Evolutionary conservation across 352 stramenopile genomes (phyloP).

Genomic region (Globisporangium alternatum): DNA sequence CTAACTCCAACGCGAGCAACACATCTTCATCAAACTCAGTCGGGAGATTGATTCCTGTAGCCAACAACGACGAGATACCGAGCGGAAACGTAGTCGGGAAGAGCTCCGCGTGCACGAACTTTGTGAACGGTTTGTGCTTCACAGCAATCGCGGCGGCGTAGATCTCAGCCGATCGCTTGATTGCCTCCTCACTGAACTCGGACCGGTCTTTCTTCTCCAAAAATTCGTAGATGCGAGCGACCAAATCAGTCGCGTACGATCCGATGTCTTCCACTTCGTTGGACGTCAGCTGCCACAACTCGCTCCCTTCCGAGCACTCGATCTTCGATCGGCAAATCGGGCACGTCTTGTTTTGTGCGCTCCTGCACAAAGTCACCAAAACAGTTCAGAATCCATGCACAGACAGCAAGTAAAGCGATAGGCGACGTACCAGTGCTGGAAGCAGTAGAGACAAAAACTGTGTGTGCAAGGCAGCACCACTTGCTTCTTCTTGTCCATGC

Average conservation of each 20-base stretch:
- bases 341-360: constrained; percentile 73
- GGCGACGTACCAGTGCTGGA: constrained; percentile 57
- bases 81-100: constrained; percentile 52
- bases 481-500: constrained; percentile 85
- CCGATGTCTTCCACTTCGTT: constrained; percentile 68
- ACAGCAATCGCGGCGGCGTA: constrained; percentile 40
- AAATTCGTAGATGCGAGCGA: constrained; percentile 78
- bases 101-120: constrained; percentile 50
- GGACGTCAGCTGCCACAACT: constrained; percentile 71
- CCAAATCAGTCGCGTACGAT: constrained; percentile 74
- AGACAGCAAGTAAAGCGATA: not conserved
- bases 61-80: constrained; percentile 42
- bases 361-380: constrained; percentile 25
- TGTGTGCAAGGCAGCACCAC: constrained; percentile 68
- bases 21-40: constrained; percentile 58
- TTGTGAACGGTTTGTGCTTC: constrained; percentile 50
- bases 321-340: constrained; percentile 73
- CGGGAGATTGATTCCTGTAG: constrained; percentile 31
- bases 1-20: constrained; percentile 59
- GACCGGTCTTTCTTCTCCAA: constrained; percentile 65
- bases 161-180: constrained; percentile 45
- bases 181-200: constrained; percentile 32
- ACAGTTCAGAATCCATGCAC: constrained; percentile 1
- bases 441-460: constrained; percentile 78
- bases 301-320: constrained; percentile 71